A percentile compares a stretch with the other conserved stretches of the same genome.
These are phyloP conservation scores for Cadophora gregata DNA, from an alignment of 2,329 filamentous ascomycete species.

Conservation along the genomic window DNA sequence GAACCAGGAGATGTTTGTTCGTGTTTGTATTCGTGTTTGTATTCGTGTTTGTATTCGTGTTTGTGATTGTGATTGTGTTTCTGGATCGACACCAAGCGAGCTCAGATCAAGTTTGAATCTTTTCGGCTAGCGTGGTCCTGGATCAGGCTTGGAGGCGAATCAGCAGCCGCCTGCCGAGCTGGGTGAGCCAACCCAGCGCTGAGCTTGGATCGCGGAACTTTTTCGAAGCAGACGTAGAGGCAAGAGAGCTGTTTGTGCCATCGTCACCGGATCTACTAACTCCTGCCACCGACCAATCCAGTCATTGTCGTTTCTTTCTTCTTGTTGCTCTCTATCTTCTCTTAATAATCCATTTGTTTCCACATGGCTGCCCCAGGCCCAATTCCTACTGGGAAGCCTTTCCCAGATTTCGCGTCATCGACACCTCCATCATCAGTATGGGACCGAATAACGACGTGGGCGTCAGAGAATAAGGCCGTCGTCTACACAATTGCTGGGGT, in stretches of 20 bases:
- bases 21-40: too few species aligned
- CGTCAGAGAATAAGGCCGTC: constrained; percentile 91
- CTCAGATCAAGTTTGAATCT: neutral
- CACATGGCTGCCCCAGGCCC: constrained; percentile 40
- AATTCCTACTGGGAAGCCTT: constrained; percentile 39
- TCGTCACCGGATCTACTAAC: constrained; percentile 12
- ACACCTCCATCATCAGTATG: constrained; percentile 54
- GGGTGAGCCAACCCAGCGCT: neutral
- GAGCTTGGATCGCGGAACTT: constrained; percentile 15
- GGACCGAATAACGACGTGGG: constrained; percentile 91
- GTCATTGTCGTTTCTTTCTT: constrained; percentile 32
- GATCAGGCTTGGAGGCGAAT: constrained; percentile 8
- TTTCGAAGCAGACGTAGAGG: constrained; percentile 12
- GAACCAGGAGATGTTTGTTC: constrained; percentile 5
- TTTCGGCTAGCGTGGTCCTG: constrained; percentile 7
- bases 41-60: too few species aligned
- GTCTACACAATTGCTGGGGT: constrained; percentile 97
- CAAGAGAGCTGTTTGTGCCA: constrained; percentile 13
- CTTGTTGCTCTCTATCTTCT: constrained; percentile 32
- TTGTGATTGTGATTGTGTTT: too few species aligned
- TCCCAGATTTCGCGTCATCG: constrained; percentile 44
- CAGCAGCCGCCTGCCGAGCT: constrained; percentile 12
- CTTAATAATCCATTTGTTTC: constrained; percentile 36
- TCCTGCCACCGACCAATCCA: constrained; percentile 29
- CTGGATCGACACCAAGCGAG: neutral